Evolutionary conservation across 2,329 filamentous ascomycete genomes (phyloP), one percentile per base, ranked within the genome.

Genomic region (Cercospora sesami): DNA sequence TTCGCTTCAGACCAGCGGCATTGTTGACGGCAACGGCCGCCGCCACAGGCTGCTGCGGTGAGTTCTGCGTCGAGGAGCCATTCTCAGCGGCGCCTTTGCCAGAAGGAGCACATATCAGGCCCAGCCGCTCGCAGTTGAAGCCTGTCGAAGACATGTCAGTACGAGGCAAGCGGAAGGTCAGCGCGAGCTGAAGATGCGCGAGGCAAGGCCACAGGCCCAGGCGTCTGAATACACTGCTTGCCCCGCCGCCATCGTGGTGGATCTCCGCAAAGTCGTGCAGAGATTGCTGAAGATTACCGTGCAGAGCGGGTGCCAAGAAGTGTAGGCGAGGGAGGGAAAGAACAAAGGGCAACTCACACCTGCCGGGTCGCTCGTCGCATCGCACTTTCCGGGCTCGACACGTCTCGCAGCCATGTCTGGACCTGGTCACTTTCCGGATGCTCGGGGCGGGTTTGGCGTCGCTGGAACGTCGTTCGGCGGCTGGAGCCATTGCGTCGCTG

Each of bases 351-450:
- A 30, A 64, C 65, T 68, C 30, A 64, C 57, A 68, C 63, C 64
- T 63, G 18, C 69, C 69, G 4, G 68, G 65, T 7, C 69, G 65
- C 60, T 73, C 71, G 36, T 71, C 71, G 33, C 71, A 73, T 26
- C 69, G 68, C 28, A 73, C 70, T 58, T 74, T 74, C 23, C 72
- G 58, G 21, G 72, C 71, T 14, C 72, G 65, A 63, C 72, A 73
- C 5, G 72, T 73, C 59, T 73, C 71, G 59, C 72, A 73, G 28
- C 72, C 72, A 8, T 64, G 60, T 14, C 71, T 26, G 57, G 73
- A 67, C 21, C 67, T 53, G 5, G 65, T 71, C 33, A 67, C 63
- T 51, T 64, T 64, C 57, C 67, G 28, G 59, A 39, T 23, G 48
- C 23, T 36, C 10, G 60, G n/a, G 36, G 60, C 26, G 64, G 55